A percentile compares a stretch with the other conserved stretches of the same genome.
These are phyloP conservation scores for Eucalyptus rudis DNA, from an alignment of 345 rosid genomes.

Conservation along the genomic window DNA sequence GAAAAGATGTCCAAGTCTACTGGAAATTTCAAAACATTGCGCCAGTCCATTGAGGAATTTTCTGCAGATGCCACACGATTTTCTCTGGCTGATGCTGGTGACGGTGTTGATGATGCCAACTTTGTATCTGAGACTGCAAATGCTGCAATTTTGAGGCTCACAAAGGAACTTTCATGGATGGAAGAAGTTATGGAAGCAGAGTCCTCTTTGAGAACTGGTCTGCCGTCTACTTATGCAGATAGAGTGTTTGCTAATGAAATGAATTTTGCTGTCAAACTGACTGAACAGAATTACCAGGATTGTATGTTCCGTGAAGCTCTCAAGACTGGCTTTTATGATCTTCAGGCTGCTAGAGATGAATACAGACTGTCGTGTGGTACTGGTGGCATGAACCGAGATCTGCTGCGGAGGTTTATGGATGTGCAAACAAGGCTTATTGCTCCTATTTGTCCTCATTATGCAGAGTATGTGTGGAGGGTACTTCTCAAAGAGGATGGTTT, in stretches of 20 bases:
- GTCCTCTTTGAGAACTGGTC: conserved; percentile 60
- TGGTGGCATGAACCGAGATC: conserved; percentile 60
- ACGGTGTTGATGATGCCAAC: conserved; percentile 97
- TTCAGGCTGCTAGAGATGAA: conserved; percentile 91
- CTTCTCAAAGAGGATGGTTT: conserved; percentile 71
- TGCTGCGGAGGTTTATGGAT: conserved; percentile 70
- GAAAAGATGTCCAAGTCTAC: conserved; percentile 98
- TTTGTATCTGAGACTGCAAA: conserved; percentile 87
- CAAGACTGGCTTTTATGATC: conserved; percentile 82
- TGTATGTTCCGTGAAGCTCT: conserved; percentile 92
- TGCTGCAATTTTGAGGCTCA: conserved; percentile 77
- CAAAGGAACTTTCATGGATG: conserved; percentile 90
- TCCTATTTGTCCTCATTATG: conserved; percentile 93
- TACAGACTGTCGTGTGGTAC: conserved; percentile 77
- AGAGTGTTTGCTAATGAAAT: conserved; percentile 79
- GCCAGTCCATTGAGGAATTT: conserved; percentile 74
- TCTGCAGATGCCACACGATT: conserved; percentile 89
- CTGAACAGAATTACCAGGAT: conserved; percentile 51
- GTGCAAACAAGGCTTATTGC: conserved; percentile 80
- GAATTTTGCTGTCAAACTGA: conserved; percentile 62
- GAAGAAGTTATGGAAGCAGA: conserved; percentile 64
- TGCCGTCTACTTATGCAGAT: conserved; percentile 71
- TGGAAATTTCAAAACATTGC: conserved; percentile 84
- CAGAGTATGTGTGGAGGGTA: conserved; percentile 84
- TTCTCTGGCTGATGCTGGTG: conserved; percentile 93